Evolutionary conservation across 1,284 basidiomycete species (phyloP).

Genomic region (Puccinia coronata): DNA sequence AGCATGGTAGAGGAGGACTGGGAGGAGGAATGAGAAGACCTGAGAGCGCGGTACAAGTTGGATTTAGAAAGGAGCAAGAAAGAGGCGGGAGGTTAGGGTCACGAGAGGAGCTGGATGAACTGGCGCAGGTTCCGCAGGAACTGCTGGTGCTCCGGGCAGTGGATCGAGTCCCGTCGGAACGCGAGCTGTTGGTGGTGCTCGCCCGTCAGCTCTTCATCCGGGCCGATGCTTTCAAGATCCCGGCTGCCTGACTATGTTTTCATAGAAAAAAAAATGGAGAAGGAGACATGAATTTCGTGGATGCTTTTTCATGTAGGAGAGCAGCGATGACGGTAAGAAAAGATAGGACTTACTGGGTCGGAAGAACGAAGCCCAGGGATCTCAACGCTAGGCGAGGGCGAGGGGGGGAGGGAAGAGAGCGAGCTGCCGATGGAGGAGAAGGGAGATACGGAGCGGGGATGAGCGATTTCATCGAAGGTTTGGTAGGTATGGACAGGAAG

Average conservation of each 20-base stretch:
- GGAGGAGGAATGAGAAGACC: no score
- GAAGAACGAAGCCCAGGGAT: neutral
- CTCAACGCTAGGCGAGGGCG: neutral
- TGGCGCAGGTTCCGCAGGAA: neutral
- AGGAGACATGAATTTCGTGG: neutral
- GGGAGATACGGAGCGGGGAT: neutral
- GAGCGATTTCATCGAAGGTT: neutral
- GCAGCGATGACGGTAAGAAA: neutral
- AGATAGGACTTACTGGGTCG: neutral
- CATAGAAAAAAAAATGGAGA: neutral
- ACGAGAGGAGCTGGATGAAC: neutral
- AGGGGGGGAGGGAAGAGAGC: neutral
- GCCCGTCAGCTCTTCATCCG: no score
- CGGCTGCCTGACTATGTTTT: no score
- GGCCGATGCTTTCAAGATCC: neutral
- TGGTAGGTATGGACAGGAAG: neutral
- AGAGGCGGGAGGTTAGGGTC: no score
- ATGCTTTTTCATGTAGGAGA: neutral
- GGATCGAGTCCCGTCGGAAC: neutral
- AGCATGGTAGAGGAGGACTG: no score
- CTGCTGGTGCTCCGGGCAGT: neutral
- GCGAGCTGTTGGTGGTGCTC: neutral
- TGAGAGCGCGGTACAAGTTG: no score
- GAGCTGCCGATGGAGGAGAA: slow-evolving; percentile 17
- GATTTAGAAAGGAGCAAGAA: no score